A percentile compares a stretch with the other conserved stretches of the same genome.
These are phyloP conservation scores for Lentinula edodes DNA, from an alignment of 768 basidiomycete species.

Conservation along the genomic window DNA sequence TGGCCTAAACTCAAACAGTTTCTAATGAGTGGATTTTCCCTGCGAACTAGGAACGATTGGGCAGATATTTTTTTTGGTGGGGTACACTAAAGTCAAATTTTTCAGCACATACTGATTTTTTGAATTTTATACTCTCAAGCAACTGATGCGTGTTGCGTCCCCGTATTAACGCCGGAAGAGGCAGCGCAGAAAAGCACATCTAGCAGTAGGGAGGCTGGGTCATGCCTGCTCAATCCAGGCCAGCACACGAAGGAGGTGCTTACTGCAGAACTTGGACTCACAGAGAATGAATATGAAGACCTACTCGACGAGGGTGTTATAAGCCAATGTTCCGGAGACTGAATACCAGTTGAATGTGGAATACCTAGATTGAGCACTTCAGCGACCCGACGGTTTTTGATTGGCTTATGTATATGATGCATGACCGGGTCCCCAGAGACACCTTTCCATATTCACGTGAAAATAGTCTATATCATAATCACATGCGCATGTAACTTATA, in stretches of 20 bases:
- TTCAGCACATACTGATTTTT: neutral
- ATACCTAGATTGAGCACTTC: too few species aligned
- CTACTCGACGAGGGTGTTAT: constrained; percentile 46
- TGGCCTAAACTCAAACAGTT: constrained; percentile 58
- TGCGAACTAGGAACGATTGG: constrained; percentile 65
- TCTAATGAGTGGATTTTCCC: constrained; percentile 58
- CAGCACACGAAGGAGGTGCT: constrained; percentile 51
- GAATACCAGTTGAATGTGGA: too few species aligned
- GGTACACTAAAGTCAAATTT: constrained; percentile 9
- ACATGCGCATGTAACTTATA: neutral
- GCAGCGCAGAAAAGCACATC: constrained; percentile 39
- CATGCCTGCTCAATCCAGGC: constrained; percentile 37
- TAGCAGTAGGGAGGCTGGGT: neutral
- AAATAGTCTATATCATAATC: neutral
- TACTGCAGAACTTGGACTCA: constrained; percentile 39
- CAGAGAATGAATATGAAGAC: constrained; percentile 28
- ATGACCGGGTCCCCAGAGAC: neutral
- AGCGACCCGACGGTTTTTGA: neutral
- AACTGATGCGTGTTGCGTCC: constrained; percentile 67
- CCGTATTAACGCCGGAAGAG: constrained; percentile 61
- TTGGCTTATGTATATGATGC: neutral
- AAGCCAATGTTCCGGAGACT: constrained; percentile 9
- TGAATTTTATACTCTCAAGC: constrained; percentile 27
- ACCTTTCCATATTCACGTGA: neutral
- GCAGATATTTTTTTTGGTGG: constrained; percentile 58